phyloP scores from a whole-genome alignment of 2,329 filamentous ascomycete genomes.

The Verticillium nonalfalfae region DNA sequence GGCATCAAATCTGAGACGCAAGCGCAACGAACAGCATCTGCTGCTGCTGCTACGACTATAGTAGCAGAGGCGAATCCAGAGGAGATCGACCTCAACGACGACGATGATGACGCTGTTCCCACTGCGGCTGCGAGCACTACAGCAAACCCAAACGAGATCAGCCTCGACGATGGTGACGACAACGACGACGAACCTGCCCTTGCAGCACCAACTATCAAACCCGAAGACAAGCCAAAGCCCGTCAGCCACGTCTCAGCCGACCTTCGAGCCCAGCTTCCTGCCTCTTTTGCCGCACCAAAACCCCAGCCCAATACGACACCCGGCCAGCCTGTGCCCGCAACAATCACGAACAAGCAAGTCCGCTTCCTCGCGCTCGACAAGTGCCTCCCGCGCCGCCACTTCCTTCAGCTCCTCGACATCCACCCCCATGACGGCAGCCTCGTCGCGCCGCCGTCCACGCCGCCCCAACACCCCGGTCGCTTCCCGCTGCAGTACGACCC shows the following conservation, averaged over 20 bases:
- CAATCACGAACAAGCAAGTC: slow-evolving; percentile 73
- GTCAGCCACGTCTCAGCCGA: slow-evolving; percentile 48
- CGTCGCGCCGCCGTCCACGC: background rate
- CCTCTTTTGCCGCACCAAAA: slow-evolving; percentile 54
- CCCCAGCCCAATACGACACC: slow-evolving; percentile 31
- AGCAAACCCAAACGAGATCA: slow-evolving; percentile 62
- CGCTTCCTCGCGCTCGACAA: slow-evolving; percentile 90
- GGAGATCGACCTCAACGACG: slow-evolving; percentile 11
- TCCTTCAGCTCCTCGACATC: slow-evolving; percentile 72
- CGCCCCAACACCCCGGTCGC: slow-evolving; percentile 29
- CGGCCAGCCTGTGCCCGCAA: slow-evolving; percentile 59
- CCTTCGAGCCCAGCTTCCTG: slow-evolving; percentile 68
- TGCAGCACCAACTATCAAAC: slow-evolving; percentile 14
- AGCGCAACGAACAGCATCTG: background rate
- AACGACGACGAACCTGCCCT: slow-evolving; percentile 22
- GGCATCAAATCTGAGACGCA: background rate
- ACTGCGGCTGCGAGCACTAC: slow-evolving; percentile 3
- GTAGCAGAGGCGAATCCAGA: slow-evolving; percentile 7
- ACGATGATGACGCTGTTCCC: slow-evolving; percentile 1
- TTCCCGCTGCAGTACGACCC: slow-evolving; percentile 73
- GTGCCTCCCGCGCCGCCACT: slow-evolving; percentile 72
- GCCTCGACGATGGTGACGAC: slow-evolving; percentile 58
- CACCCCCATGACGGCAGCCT: slow-evolving; percentile 23
- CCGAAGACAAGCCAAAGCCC: slow-evolving; percentile 1
- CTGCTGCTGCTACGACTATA: background rate